Percentiles rank a stretch among this genome's conserved stretches.
These are phyloP conservation scores for Ambrosia artemisiifolia DNA, from an alignment of 129 eudicot genomes.

Conservation along the genomic window DNA sequence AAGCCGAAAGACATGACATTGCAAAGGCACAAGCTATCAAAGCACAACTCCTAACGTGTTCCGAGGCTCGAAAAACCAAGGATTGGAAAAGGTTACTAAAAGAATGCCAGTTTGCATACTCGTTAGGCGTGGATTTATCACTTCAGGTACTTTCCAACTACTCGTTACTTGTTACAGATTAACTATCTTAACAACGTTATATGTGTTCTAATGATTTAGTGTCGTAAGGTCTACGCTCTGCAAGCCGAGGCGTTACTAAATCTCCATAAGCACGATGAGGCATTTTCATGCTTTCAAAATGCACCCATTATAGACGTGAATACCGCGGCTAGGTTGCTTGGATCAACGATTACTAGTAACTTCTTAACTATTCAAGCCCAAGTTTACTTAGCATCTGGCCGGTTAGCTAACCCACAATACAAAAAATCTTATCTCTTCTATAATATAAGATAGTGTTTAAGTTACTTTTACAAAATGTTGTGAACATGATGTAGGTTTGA, in stretches of 20 bases:
- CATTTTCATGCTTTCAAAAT: conserved; percentile 38
- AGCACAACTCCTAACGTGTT: conserved; percentile 35
- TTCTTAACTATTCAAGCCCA: conserved; percentile 46
- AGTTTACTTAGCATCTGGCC: conserved; percentile 61
- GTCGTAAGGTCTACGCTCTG: conserved; percentile 57
- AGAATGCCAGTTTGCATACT: conserved; percentile 44
- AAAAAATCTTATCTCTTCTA: neutral
- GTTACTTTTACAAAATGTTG: neutral
- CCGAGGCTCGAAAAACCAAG: conserved; percentile 36
- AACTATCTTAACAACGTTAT: neutral
- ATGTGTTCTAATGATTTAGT: neutral
- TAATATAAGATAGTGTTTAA: neutral
- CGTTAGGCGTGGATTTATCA: conserved; percentile 70
- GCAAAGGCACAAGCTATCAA: conserved; percentile 49
- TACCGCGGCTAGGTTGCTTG: conserved; percentile 42
- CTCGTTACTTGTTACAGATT: neutral
- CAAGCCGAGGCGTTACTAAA: conserved; percentile 72
- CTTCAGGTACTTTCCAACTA: conserved; percentile 47
- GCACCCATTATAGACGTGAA: conserved; percentile 43
- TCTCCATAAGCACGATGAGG: conserved; percentile 74
- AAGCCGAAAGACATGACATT: conserved; percentile 40
- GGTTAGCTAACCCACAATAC: conserved; percentile 32
- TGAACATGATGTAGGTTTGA: conserved; percentile 55
- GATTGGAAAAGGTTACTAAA: conserved; percentile 54
- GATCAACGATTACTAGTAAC: conserved; percentile 36